Percentiles rank a stretch among this genome's conserved stretches.
Conservation (phyloP, 495 filamentous ascomycete genomes). For the Trichoderma erinaceum region DNA sequence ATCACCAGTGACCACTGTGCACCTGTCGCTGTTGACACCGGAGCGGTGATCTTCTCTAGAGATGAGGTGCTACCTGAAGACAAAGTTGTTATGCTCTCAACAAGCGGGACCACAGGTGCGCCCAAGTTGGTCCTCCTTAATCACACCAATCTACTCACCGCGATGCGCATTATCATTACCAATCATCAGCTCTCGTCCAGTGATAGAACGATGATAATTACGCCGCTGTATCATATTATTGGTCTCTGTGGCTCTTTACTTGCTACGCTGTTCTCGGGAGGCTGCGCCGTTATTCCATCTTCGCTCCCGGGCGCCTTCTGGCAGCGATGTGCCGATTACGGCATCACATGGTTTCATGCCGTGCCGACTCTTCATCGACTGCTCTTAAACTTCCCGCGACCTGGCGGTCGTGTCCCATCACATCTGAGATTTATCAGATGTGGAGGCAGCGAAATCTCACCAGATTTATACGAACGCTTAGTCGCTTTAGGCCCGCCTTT, state of each 20-base stretch:
- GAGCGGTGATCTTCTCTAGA: background rate
- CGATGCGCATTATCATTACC: slow-evolving; percentile 7
- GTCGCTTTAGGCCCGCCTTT: slow-evolving; percentile 67
- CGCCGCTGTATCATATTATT: slow-evolving; percentile 88
- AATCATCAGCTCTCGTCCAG: slow-evolving; percentile 55
- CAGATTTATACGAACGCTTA: slow-evolving; percentile 70
- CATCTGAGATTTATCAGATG: slow-evolving; percentile 79
- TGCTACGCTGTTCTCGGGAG: slow-evolving; percentile 63
- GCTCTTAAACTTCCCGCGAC: slow-evolving; percentile 61
- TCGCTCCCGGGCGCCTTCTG: slow-evolving; percentile 85
- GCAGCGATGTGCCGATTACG: slow-evolving; percentile 59
- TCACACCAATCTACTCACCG: background rate
- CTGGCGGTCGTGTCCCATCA: slow-evolving; percentile 50
- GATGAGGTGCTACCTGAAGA: background rate
- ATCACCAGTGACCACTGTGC: background rate
- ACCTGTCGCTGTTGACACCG: background rate
- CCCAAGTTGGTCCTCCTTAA: background rate
- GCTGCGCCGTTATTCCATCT: slow-evolving; percentile 63
- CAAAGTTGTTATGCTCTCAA: background rate
- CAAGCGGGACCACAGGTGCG: background rate
- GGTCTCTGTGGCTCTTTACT: slow-evolving; percentile 74
- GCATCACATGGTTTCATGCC: slow-evolving; percentile 85
- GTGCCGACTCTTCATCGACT: slow-evolving; percentile 89
- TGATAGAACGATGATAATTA: slow-evolving; percentile 80
- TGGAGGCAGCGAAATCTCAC: slow-evolving; percentile 74